Evolutionary conservation across 2,329 filamentous ascomycete genomes (phyloP), one percentile per base, ranked within the genome.

Genomic region (Stemphylium vesicarium): DNA sequence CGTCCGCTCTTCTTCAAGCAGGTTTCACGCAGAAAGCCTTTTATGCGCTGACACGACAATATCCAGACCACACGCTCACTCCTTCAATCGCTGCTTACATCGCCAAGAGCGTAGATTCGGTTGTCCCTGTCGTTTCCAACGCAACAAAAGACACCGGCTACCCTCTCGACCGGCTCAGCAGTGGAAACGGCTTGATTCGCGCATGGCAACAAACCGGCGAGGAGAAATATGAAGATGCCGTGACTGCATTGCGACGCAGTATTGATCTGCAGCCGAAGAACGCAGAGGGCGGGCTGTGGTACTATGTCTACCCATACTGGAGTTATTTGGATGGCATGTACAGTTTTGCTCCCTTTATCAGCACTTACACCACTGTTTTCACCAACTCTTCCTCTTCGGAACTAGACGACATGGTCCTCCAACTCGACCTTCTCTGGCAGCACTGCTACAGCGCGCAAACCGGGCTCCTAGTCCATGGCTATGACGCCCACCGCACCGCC

Each of bases 271-370:
- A 77, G 45, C 61, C 59, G 4, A 62, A 59, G 1, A 76, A 72
- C 37, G 52, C 47, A 1, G 62, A 72, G 24, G 66, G 61, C 2
- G 72, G 71, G 0, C 49, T 75, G 4, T 76, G 72, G 73, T 77
- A 77, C 42, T 76, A 69, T 44, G 62, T 68, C 5, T 84, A 84
- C 57, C 80, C 80, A 1, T 72, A 83, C 48, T 81, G 81, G 76
- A 81, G 79, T 62, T 84, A 83, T 59, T 71, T 83, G 3, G 82
- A 85, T 57, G 82, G 81, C 53, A 81, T 83, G 77, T 83, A 78
- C 72, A 81, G 79, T 0, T 71, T 80, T 9, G 72, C 77, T 7
- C 78, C 81, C 0, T 84, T 80, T 60, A 72, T 74, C 38, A 60
- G 77, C 1, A 51, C 70, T 1, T 73, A 73, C 24, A 45, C 56